Evolutionary conservation across 2,329 filamentous ascomycete genomes (phyloP).

Genomic region (Claviceps cyperi): DNA sequence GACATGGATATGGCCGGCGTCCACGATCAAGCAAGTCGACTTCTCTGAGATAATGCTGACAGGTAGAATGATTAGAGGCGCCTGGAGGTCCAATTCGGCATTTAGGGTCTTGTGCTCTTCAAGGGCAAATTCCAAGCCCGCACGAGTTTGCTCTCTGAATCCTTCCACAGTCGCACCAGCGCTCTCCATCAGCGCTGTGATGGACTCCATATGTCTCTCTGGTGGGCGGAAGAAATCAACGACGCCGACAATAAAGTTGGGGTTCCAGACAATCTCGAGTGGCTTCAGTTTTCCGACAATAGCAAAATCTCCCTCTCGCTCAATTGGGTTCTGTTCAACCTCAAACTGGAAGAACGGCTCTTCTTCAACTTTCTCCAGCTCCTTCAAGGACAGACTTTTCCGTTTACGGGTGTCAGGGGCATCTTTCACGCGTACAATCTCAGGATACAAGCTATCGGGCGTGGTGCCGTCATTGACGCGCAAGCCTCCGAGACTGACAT

Average conservation of each 20-base stretch:
- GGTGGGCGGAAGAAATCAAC: constrained; percentile 94
- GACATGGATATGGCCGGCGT: constrained; percentile 90
- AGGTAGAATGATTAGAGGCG: constrained; percentile 88
- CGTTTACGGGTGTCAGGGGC: constrained; percentile 39
- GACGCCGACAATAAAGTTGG: constrained; percentile 78
- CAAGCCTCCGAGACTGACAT: constrained; percentile 81
- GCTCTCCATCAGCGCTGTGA: constrained; percentile 86
- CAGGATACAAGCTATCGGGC: constrained; percentile 75
- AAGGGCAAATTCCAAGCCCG: constrained; percentile 87
- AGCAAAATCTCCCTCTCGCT: constrained; percentile 81
- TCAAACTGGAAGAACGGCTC: constrained; percentile 87
- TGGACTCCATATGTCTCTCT: constrained; percentile 96
- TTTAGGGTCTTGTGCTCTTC: constrained; percentile 98
- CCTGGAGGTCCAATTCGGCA: constrained; percentile 86
- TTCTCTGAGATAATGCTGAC: constrained; percentile 74
- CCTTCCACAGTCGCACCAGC: constrained; percentile 93
- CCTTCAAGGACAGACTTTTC: constrained; percentile 36
- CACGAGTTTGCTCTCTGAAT: constrained; percentile 84
- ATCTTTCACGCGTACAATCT: constrained; percentile 93
- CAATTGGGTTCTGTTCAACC: constrained; percentile 88
- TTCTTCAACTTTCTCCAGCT: constrained; percentile 35
- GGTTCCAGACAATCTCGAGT: constrained; percentile 95
- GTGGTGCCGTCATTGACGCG: constrained; percentile 95
- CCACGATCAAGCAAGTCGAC: constrained; percentile 81
- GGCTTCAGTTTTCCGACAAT: constrained; percentile 85